Evolutionary conservation across 495 filamentous ascomycete genomes (phyloP), one percentile per base, ranked within the genome.

Genomic region (Corynascus novoguineensis): DNA sequence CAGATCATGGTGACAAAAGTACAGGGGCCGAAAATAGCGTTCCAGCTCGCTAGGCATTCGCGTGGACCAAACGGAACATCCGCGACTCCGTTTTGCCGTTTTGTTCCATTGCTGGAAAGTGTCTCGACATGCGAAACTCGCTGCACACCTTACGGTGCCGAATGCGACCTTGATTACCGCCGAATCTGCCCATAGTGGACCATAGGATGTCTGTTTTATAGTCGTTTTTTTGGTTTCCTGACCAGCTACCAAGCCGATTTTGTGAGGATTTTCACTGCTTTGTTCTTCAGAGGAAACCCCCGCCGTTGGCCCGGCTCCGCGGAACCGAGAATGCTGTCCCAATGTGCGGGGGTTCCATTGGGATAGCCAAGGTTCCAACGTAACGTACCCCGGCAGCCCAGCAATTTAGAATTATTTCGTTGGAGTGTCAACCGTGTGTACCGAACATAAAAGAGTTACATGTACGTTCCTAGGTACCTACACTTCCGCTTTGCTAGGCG

Each of bases 1-100:
- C 59, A 60, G 56, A 57, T 62, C 40, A 53, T 35, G 52, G 31
- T 11, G 31, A 32, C 11, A 22, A 35, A 44, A 21, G 19, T 21
- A n/a, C n/a, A n/a, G n/a, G 4, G 19, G 17, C 12, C 31, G 21
- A 46, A 24, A 28, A 59, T 60, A 57, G 57, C 55, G 56, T 53
- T 34, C 38, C 47, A 31, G 21, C 10, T n/a, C 24, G 25, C n/a
- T 34, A 2, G 14, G 34, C 12, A 11, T 9, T 53, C 49, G 24
- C 49, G 32, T 42, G 50, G 35, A 14, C 21, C 24, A 31, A 29
- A 53, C 47, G 29, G 47, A 40, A 38, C 21, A 9, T 17, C 37
- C 35, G 35, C 3, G 17, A 17, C n/a, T 17, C 37, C 37, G 37
- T 41, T 21, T 31, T 17, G 4, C 4, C 37, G n/a, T 15, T 41